Evolutionary conservation across 2,329 filamentous ascomycete species (phyloP).

Genomic region (Malbranchea zuffiana): DNA sequence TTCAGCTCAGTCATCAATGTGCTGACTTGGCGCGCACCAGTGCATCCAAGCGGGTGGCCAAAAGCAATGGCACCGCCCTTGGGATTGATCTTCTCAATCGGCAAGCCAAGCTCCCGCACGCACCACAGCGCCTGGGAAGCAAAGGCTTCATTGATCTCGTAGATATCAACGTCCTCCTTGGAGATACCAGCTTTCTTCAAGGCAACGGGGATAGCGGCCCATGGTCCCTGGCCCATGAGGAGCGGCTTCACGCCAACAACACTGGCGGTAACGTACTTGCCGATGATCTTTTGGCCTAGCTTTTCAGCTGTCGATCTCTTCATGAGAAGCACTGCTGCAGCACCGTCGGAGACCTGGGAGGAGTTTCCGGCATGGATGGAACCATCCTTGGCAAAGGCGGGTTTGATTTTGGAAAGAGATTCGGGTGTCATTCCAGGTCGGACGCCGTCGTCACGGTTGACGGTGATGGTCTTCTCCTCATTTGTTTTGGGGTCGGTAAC

Average conservation of each 20-base stretch:
- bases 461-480: constrained; percentile 71
- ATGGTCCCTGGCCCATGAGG: constrained; percentile 92
- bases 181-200: constrained; percentile 76
- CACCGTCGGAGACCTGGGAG: constrained; percentile 89
- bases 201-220: constrained; percentile 88
- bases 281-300: constrained; percentile 77
- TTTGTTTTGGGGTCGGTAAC: constrained; percentile 84
- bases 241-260: constrained; percentile 83
- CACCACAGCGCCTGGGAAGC: constrained; percentile 92
- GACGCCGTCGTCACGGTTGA: constrained; percentile 78
- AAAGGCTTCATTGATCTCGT: constrained; percentile 98
- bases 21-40: constrained; percentile 84
- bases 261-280: constrained; percentile 80
- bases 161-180: constrained; percentile 90
- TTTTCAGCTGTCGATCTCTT: constrained; percentile 80
- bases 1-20: constrained; percentile 84
- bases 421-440: constrained; percentile 76
- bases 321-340: constrained; percentile 91
- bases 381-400: constrained; percentile 84
- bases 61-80: constrained; percentile 96
- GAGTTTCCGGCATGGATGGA: constrained; percentile 95
- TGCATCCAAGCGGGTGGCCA: constrained; percentile 89
- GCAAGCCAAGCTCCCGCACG: constrained; percentile 73
- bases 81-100: constrained; percentile 82
- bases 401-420: constrained; percentile 77